Conservation (phyloP, 257 asterid species). For the Nicotiana tomentosiformis region DNA sequence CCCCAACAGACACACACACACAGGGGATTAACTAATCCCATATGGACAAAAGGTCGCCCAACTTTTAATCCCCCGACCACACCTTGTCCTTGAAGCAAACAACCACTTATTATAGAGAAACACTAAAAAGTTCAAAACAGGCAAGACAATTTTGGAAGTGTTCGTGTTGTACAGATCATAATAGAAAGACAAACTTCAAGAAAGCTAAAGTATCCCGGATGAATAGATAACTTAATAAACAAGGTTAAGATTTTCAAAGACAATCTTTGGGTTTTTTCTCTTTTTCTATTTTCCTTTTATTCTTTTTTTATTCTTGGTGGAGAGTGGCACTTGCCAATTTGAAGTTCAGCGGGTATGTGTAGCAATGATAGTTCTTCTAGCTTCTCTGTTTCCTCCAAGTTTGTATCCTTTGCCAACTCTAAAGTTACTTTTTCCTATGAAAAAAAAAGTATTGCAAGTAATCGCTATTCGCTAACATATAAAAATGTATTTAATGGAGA, state of each 20-base stretch:
- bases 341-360: not conserved
- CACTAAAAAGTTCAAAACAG: not conserved
- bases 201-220: not conserved
- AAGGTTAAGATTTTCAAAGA: not conserved
- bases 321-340: not conserved
- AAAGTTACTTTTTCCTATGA: not conserved
- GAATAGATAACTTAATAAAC: not conserved
- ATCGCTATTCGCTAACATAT: not conserved
- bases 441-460: not conserved
- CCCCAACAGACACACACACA: too few species aligned
- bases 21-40: too few species aligned
- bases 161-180: not conserved
- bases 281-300: not conserved
- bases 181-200: not conserved
- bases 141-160: not conserved
- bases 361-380: not conserved
- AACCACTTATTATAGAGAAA: not conserved
- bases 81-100: not conserved
- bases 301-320: not conserved
- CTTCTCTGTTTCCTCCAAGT: not conserved
- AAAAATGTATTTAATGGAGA: not conserved
- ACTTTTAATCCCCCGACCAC: not conserved
- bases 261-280: not conserved
- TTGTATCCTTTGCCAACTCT: not conserved
- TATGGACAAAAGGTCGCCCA: too few species aligned